A percentile compares a stretch with the other conserved stretches of the same genome.
These are phyloP conservation scores for Dovyalis caffra DNA, from an alignment of 345 rosid species.

Conservation along the genomic window DNA sequence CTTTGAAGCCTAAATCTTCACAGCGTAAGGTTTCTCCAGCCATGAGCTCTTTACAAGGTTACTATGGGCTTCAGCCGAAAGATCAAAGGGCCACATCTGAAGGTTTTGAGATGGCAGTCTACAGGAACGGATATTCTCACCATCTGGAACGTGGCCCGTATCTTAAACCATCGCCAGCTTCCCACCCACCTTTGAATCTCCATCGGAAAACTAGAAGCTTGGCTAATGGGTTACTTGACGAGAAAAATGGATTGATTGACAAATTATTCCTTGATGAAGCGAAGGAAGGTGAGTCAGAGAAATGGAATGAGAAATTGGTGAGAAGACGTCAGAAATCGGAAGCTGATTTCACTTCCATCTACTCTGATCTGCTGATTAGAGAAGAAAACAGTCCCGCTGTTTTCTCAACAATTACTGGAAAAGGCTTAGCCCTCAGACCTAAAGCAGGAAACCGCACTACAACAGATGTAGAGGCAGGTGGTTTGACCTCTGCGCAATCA, in stretches of 20 bases:
- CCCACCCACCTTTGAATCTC: constrained; percentile 11
- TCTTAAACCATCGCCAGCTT: constrained; percentile 23
- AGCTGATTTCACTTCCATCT: constrained; percentile 35
- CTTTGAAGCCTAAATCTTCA: constrained; percentile 18
- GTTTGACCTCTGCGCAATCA: constrained; percentile 22
- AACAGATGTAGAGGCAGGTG: constrained; percentile 18
- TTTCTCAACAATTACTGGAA: constrained; percentile 20
- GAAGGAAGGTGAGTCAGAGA: constrained; percentile 32
- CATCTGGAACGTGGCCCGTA: constrained; percentile 33
- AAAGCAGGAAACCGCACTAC: constrained; percentile 14
- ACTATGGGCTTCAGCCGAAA: constrained; percentile 20
- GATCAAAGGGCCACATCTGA: background rate
- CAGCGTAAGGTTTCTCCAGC: constrained; percentile 25
- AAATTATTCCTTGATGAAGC: constrained; percentile 16
- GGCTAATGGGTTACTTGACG: constrained; percentile 42
- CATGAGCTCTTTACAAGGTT: constrained; percentile 31
- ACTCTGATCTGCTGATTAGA: constrained; percentile 4
- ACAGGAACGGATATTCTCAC: constrained; percentile 25
- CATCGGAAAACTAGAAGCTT: constrained; percentile 49
- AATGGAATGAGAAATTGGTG: constrained; percentile 41
- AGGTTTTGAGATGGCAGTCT: constrained; percentile 15
- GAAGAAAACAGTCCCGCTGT: constrained; percentile 15
- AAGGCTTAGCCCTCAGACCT: constrained; percentile 30
- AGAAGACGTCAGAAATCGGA: constrained; percentile 75
- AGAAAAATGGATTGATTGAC: constrained; percentile 6